Percentiles rank a stretch among this genome's conserved stretches.
phyloP scores from a whole-genome alignment of 2,329 filamentous ascomycete species.

The Ophiostoma perfectum region DNA sequence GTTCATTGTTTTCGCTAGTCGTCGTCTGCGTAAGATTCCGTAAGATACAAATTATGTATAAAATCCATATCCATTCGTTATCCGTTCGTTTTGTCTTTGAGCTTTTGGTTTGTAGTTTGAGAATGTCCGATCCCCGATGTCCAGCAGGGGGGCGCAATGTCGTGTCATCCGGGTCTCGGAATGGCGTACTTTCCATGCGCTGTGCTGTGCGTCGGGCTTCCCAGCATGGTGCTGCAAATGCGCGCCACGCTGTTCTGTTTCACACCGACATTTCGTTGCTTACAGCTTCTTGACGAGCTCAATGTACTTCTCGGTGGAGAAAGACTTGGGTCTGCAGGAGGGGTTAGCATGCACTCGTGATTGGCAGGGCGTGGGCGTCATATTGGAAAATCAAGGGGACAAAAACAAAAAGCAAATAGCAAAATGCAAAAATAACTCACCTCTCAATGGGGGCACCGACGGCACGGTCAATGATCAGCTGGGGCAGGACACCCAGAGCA shows the following conservation, averaged over 20 bases:
- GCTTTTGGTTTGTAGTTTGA: slow-evolving; percentile 12
- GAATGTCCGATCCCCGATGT: slow-evolving; percentile 2
- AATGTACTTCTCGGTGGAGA: slow-evolving; percentile 94
- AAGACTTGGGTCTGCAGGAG: slow-evolving; percentile 70
- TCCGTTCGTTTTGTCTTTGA: slow-evolving; percentile 13
- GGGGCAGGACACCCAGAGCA: slow-evolving; percentile 95
- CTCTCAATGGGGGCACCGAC: slow-evolving; percentile 95
- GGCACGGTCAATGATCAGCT: slow-evolving; percentile 99
- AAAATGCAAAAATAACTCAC: slow-evolving; percentile 31
- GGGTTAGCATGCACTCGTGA: slow-evolving; percentile 12
- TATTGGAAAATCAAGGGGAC: neutral
- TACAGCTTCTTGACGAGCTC: slow-evolving; percentile 92
- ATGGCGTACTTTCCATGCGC: neutral
- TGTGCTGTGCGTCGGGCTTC: slow-evolving; percentile 10
- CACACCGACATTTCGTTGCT: slow-evolving; percentile 33
- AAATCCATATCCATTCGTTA: slow-evolving; percentile 9
- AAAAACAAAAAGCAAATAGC: slow-evolving; percentile 18
- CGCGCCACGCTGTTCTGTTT: slow-evolving; percentile 6
- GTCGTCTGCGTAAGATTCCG: slow-evolving; percentile 12
- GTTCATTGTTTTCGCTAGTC: neutral
- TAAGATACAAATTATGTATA: slow-evolving; percentile 5
- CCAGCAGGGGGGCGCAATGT: slow-evolving; percentile 10
- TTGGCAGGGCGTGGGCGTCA: no score
- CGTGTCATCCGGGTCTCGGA: slow-evolving; percentile 14
- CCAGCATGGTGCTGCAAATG: slow-evolving; percentile 7